These are phyloP conservation scores for Solanum hybrid DNA, from an alignment of 305 asterid genomes.

Conservation along the genomic window DNA sequence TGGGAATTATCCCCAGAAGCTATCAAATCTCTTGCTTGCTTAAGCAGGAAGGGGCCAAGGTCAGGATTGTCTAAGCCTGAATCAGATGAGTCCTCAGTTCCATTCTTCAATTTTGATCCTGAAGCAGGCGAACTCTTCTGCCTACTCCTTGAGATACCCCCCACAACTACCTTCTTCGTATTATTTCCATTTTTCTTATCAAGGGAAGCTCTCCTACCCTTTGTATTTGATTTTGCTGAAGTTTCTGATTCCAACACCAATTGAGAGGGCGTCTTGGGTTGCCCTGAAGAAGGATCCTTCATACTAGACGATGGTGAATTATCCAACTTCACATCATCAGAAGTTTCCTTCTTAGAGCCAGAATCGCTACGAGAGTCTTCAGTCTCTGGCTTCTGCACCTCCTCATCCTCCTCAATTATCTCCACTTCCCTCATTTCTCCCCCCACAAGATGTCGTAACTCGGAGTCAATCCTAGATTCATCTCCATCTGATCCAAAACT, in stretches of 20 bases:
- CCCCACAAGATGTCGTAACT: slow-evolving; percentile 74
- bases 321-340: slow-evolving; percentile 21
- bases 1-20: slow-evolving; percentile 69
- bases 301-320: slow-evolving; percentile 27
- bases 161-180: slow-evolving; percentile 18
- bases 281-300: slow-evolving; percentile 27
- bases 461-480: slow-evolving; percentile 78
- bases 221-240: slow-evolving; percentile 44
- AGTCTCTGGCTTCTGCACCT: slow-evolving; percentile 35
- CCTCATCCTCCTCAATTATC: slow-evolving; percentile 74
- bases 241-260: slow-evolving; percentile 37
- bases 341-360: slow-evolving; percentile 36
- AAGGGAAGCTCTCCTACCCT: slow-evolving; percentile 31
- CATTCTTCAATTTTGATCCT: slow-evolving; percentile 34
- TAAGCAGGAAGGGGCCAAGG: slow-evolving; percentile 76
- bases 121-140: slow-evolving; percentile 23
- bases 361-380: slow-evolving; percentile 29
- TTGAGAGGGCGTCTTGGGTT: slow-evolving; percentile 33
- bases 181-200: slow-evolving; percentile 31
- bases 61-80: slow-evolving; percentile 52
- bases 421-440: slow-evolving; percentile 82
- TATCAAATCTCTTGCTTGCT: slow-evolving; percentile 82
- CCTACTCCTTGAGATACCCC: slow-evolving; percentile 32
- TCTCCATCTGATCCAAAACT: slow-evolving; percentile 90
- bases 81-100: slow-evolving; percentile 37